Percentiles rank a stretch among this genome's conserved stretches.
Conservation (phyloP, 2,329 filamentous ascomycete species). For the Aaosphaeria pasadenensis region DNA sequence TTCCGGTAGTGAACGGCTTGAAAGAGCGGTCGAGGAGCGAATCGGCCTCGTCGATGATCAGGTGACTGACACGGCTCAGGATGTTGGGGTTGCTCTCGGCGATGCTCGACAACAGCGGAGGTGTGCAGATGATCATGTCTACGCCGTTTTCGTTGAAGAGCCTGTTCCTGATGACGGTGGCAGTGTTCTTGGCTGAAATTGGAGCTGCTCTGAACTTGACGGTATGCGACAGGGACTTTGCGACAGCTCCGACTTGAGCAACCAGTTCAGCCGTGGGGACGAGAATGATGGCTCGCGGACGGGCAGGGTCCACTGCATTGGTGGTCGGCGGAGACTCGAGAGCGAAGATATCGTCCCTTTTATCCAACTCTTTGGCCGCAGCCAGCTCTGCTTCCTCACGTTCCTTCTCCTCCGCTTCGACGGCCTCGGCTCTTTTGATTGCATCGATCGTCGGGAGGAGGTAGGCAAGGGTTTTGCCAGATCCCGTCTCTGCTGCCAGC, state of each 20-base stretch:
- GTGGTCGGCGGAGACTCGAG: slow-evolving; percentile 56
- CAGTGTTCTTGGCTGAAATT: slow-evolving; percentile 73
- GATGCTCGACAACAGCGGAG: slow-evolving; percentile 84
- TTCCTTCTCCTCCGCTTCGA: slow-evolving; percentile 53
- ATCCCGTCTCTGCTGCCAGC: slow-evolving; percentile 92
- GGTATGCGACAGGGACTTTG: slow-evolving; percentile 79
- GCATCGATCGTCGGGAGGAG: slow-evolving; percentile 81
- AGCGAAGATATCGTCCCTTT: slow-evolving; percentile 54
- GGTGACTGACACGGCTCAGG: slow-evolving; percentile 82
- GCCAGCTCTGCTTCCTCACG: slow-evolving; percentile 52
- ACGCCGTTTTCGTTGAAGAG: slow-evolving; percentile 79
- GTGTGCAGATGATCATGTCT: slow-evolving; percentile 83
- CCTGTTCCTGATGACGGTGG: slow-evolving; percentile 77
- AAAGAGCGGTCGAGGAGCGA: slow-evolving; percentile 94
- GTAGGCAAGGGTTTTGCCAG: slow-evolving; percentile 94
- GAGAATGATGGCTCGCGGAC: slow-evolving; percentile 80
- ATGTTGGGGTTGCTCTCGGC: slow-evolving; percentile 88
- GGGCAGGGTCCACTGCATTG: slow-evolving; percentile 66
- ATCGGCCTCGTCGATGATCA: slow-evolving; percentile 93
- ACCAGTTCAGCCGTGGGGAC: slow-evolving; percentile 93
- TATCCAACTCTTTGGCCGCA: slow-evolving; percentile 21
- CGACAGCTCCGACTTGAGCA: slow-evolving; percentile 75
- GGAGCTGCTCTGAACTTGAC: slow-evolving; percentile 83
- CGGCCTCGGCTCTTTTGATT: slow-evolving; percentile 69
- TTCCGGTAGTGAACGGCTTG: slow-evolving; percentile 73